A percentile compares a stretch with the other conserved stretches of the same genome.
Evolutionary conservation across 306 rosid genomes (phyloP).

Genomic region (Lotus japonicus): DNA sequence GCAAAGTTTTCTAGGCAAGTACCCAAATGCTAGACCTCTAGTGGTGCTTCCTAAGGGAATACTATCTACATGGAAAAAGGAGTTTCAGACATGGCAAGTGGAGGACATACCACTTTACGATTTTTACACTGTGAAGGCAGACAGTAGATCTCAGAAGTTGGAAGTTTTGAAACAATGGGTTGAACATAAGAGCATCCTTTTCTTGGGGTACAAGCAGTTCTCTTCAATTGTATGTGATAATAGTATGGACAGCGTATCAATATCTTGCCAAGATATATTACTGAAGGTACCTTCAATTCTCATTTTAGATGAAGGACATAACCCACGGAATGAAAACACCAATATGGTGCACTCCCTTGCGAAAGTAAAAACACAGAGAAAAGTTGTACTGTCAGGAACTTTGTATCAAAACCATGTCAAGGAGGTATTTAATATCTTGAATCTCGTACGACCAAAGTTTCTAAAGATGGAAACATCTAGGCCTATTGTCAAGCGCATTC

Average conservation of each 20-base stretch:
- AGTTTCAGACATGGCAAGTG: slow-evolving; percentile 78
- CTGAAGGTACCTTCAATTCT: slow-evolving; percentile 67
- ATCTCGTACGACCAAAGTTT: slow-evolving; percentile 78
- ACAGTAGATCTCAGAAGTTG: slow-evolving; percentile 50
- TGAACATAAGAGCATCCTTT: slow-evolving; percentile 60
- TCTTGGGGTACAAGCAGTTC: slow-evolving; percentile 82
- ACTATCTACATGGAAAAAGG: slow-evolving; percentile 72
- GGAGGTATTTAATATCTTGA: slow-evolving; percentile 74
- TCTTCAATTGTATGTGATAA: slow-evolving; percentile 60
- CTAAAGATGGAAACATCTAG: slow-evolving; percentile 45
- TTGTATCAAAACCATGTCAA: slow-evolving; percentile 78
- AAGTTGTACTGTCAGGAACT: slow-evolving; percentile 88
- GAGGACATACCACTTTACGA: slow-evolving; percentile 72
- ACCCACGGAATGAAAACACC: slow-evolving; percentile 76
- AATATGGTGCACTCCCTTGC: slow-evolving; percentile 67
- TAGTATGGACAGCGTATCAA: neutral
- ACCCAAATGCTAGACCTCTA: slow-evolving; percentile 75
- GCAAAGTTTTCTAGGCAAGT: slow-evolving; percentile 80
- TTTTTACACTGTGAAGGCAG: slow-evolving; percentile 66
- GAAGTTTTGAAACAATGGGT: slow-evolving; percentile 68
- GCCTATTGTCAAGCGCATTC: slow-evolving; percentile 55
- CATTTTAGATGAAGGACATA: slow-evolving; percentile 83
- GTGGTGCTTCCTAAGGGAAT: slow-evolving; percentile 92
- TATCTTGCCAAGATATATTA: slow-evolving; percentile 51
- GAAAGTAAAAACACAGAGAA: slow-evolving; percentile 62